A percentile compares a stretch with the other conserved stretches of the same genome.
phyloP scores from a whole-genome alignment of 345 rosid species.

The Ceriops zippeliana region DNA sequence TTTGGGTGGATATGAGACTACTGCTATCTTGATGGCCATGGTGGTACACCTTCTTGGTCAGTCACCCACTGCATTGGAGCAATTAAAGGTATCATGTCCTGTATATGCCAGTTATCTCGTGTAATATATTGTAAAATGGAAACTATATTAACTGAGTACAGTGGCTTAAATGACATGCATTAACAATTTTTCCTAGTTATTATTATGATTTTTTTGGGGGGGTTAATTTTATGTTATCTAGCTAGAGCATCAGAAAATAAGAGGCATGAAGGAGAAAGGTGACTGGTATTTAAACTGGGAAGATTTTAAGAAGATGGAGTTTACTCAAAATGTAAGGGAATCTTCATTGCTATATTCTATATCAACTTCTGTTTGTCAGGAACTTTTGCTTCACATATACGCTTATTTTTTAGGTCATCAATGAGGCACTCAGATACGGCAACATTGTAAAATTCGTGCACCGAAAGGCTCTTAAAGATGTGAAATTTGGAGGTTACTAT shows the following conservation, averaged over 20 bases:
- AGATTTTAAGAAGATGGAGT: slow-evolving; percentile 47
- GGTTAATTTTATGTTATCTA: neutral
- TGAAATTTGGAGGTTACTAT: slow-evolving; percentile 44
- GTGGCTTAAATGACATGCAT: neutral
- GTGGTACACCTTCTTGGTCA: slow-evolving; percentile 41
- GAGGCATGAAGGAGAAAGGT: slow-evolving; percentile 34
- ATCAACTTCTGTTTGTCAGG: neutral
- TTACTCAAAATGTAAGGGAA: slow-evolving; percentile 44
- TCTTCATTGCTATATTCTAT: neutral
- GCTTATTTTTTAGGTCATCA: slow-evolving; percentile 41
- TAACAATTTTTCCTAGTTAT: neutral
- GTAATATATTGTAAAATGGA: no score
- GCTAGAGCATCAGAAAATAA: slow-evolving; percentile 42
- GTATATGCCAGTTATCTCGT: no score
- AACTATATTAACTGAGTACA: neutral
- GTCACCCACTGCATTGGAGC: slow-evolving; percentile 34
- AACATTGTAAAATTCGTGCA: slow-evolving; percentile 60
- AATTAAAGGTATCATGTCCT: slow-evolving; percentile 36
- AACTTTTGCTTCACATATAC: no score
- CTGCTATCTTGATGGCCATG: slow-evolving; percentile 46
- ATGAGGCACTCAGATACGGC: slow-evolving; percentile 52
- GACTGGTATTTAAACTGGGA: slow-evolving; percentile 45
- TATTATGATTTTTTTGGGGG: no score
- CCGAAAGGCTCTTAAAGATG: slow-evolving; percentile 56
- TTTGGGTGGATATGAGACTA: slow-evolving; percentile 61